Conservation (phyloP, 148 eudicot species). For the Chenopodium suecicum region DNA sequence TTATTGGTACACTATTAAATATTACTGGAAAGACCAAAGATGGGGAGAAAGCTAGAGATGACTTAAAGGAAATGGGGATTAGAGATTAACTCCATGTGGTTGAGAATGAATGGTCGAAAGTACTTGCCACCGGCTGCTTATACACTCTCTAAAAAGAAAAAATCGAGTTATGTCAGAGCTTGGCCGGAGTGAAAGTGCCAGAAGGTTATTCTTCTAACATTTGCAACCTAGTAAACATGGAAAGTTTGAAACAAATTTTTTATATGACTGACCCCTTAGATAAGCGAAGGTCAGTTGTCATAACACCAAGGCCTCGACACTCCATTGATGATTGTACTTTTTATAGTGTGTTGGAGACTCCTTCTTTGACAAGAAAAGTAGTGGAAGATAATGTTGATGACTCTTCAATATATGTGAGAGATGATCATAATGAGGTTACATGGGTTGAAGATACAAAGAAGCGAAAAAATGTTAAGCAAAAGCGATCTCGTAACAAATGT, state of each 20-base stretch:
- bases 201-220: slow-evolving; percentile 1
- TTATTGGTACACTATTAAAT: not conserved
- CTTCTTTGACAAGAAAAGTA: not conserved
- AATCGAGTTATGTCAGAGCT: not conserved
- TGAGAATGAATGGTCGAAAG: not conserved
- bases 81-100: not conserved
- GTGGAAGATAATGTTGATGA: not conserved
- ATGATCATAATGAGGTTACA: not conserved
- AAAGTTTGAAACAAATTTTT: not conserved
- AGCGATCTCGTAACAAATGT: not conserved
- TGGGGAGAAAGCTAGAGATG: not conserved
- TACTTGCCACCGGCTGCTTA: slow-evolving; percentile 6
- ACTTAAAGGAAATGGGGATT: not conserved
- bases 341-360: not conserved
- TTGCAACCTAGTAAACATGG: too few species aligned
- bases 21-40: slow-evolving; percentile 4
- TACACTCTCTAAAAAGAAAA: slow-evolving; percentile 1
- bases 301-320: slow-evolving; percentile 6
- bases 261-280: not conserved
- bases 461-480: not conserved
- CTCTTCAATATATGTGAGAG: not conserved
- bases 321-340: not conserved
- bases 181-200: not conserved
- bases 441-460: not conserved
- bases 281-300: not conserved